phyloP scores from a whole-genome alignment of 805 yeast genomes.

The Myxozyma neotropica region DNA sequence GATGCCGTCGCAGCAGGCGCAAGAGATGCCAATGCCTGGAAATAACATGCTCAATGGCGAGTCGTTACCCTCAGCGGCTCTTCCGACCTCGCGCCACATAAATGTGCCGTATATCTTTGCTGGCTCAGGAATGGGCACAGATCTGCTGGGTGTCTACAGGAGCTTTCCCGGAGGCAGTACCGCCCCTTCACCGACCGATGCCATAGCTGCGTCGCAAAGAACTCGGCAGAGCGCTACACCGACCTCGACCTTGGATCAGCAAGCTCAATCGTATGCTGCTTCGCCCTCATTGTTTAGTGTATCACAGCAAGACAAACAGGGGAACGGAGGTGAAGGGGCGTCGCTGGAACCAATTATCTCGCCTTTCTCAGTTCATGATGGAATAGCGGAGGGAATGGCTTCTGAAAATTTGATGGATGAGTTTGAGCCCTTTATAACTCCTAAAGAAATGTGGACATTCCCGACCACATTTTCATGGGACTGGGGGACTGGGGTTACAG shows the following conservation, averaged over 20 bases:
- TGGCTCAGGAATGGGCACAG: slow-evolving; percentile 16
- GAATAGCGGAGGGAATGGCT: neutral
- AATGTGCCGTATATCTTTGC: slow-evolving; percentile 10
- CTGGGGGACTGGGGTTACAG: slow-evolving; percentile 12
- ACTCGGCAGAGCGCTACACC: neutral
- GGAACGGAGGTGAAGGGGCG: neutral
- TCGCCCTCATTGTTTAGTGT: neutral
- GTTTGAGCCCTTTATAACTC: slow-evolving; percentile 25
- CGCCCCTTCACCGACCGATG: neutral
- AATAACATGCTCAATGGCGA: neutral
- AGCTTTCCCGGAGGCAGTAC: neutral
- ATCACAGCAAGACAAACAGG: neutral
- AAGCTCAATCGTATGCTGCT: neutral
- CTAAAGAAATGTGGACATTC: slow-evolving; percentile 25
- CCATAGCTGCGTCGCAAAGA: neutral
- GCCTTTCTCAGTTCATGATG: neutral
- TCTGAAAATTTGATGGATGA: neutral
- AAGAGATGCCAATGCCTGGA: neutral
- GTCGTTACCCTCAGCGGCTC: neutral
- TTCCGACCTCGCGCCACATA: neutral
- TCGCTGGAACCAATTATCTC: neutral
- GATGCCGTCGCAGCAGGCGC: neutral
- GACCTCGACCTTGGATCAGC: neutral
- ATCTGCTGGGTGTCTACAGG: slow-evolving; percentile 8
- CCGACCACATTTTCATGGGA: slow-evolving; percentile 26